Evolutionary conservation across 2,329 filamentous ascomycete genomes (phyloP).

Genomic region (Magnaporthiopsis poae): DNA sequence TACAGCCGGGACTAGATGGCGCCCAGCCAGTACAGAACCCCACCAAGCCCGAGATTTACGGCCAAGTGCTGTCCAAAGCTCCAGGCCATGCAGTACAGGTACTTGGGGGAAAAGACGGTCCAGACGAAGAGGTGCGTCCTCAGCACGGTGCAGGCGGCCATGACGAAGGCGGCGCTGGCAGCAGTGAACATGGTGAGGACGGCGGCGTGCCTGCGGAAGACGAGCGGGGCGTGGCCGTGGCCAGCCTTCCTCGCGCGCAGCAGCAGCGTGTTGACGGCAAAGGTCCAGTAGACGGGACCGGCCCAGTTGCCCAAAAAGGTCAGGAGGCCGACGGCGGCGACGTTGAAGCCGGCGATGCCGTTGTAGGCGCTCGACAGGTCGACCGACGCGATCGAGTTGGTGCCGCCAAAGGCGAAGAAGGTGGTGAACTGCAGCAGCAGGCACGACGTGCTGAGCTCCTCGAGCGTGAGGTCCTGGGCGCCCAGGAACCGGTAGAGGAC

Average conservation of each 20-base stretch:
- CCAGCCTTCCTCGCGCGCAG: slow-evolving; percentile 26
- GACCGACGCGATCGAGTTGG: slow-evolving; percentile 91
- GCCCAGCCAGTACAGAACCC: slow-evolving; percentile 47
- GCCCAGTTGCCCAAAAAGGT: slow-evolving; percentile 89
- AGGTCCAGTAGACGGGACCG: slow-evolving; percentile 78
- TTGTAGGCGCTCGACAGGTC: slow-evolving; percentile 94
- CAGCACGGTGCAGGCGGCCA: slow-evolving; percentile 76
- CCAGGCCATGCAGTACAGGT: slow-evolving; percentile 87
- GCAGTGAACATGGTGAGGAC: slow-evolving; percentile 63
- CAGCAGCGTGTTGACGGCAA: slow-evolving; percentile 52
- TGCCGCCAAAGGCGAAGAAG: slow-evolving; percentile 85
- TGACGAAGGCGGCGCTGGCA: slow-evolving; percentile 59
- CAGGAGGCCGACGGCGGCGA: slow-evolving; percentile 68
- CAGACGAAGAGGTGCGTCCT: slow-evolving; percentile 92
- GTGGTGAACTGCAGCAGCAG: slow-evolving; percentile 70
- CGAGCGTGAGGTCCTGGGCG: slow-evolving; percentile 35
- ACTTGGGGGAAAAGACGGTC: slow-evolving; percentile 98
- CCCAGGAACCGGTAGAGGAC: slow-evolving; percentile 43
- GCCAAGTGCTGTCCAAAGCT: slow-evolving; percentile 68
- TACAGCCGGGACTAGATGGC: slow-evolving; percentile 9
- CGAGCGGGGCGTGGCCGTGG: slow-evolving; percentile 9
- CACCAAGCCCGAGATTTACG: slow-evolving; percentile 57
- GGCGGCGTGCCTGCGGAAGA: slow-evolving; percentile 44
- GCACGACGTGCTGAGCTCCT: slow-evolving; percentile 58
- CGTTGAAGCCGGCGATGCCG: slow-evolving; percentile 71